A percentile compares a stretch with the other conserved stretches of the same genome.
Conservation (phyloP, 495 filamentous ascomycete species). For the Astrothelium macrocarpum region DNA sequence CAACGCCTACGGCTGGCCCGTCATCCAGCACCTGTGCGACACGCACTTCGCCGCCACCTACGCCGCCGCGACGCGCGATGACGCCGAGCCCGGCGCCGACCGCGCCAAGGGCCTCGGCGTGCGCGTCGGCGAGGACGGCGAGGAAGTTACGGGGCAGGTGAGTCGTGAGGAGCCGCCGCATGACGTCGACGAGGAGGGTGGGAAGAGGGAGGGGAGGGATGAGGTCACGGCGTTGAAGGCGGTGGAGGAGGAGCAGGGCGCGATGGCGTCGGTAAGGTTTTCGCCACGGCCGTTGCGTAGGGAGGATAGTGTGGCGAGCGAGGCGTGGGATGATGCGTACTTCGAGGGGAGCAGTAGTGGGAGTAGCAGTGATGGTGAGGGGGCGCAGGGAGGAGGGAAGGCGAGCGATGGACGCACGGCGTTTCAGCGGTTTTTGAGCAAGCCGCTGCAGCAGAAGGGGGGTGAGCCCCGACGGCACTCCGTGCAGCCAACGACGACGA, state of each 20-base stretch:
- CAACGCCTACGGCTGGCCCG: slow-evolving; percentile 96
- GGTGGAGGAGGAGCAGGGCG: not conserved
- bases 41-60: slow-evolving; percentile 75
- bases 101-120: slow-evolving; percentile 37
- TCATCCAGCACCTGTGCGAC: slow-evolving; percentile 85
- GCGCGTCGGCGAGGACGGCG: slow-evolving; percentile 32
- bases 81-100: slow-evolving; percentile 40
- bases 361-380: slow-evolving; percentile 26
- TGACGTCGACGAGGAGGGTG: slow-evolving; percentile 40
- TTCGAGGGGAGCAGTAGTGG: slow-evolving; percentile 28
- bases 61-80: slow-evolving; percentile 49
- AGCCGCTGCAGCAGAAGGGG: not conserved
- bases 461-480: not conserved
- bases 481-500: not conserved
- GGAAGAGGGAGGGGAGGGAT: slow-evolving; percentile 30
- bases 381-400: slow-evolving; percentile 20
- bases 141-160: slow-evolving; percentile 51
- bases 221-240: slow-evolving; percentile 23
- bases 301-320: slow-evolving; percentile 19
- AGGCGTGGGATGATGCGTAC: slow-evolving; percentile 29
- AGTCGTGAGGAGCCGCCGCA: slow-evolving; percentile 49
- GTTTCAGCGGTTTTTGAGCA: not conserved
- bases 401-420: not conserved
- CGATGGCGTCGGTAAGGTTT: not conserved
- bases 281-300: not conserved